Conservation (phyloP, 495 filamentous ascomycete genomes). For the Achaetomiella virescens region DNA sequence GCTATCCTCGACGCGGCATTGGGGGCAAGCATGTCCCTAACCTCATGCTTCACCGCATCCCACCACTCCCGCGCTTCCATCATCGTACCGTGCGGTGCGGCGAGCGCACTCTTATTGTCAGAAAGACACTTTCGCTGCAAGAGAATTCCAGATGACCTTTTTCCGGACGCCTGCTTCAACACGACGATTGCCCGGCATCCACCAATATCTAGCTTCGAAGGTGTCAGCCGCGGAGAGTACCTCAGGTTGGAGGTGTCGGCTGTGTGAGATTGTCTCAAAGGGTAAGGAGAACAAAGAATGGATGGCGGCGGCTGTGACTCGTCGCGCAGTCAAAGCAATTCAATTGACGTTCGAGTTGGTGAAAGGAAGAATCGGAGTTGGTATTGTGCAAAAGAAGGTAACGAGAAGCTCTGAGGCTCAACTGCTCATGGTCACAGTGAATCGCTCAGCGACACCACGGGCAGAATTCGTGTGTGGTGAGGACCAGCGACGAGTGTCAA, state of each 20-base stretch:
- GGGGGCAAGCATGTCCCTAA: conserved; percentile 1
- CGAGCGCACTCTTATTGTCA: background rate
- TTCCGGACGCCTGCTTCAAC: background rate
- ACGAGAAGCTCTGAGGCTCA: background rate
- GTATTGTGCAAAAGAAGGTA: background rate
- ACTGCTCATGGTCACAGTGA: background rate
- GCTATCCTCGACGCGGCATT: background rate
- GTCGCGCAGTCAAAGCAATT: conserved; percentile 1
- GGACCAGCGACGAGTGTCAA: background rate
- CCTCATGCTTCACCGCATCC: conserved; percentile 5
- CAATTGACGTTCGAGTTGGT: background rate
- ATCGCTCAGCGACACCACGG: background rate
- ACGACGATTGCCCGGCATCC: background rate
- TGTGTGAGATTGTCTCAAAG: background rate
- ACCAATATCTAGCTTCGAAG: background rate
- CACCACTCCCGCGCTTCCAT: conserved; percentile 9
- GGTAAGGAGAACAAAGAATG: conserved; percentile 3
- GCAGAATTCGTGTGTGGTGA: background rate
- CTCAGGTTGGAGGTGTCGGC: background rate
- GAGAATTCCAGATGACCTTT: background rate
- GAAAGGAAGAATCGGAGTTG: conserved; percentile 12
- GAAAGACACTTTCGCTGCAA: background rate
- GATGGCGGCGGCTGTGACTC: background rate
- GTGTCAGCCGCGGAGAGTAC: too few relatives aligned
- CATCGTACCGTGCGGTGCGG: background rate